These are phyloP conservation scores for Benincasa hispida DNA, from an alignment of 306 rosid species.

Conservation along the genomic window DNA sequence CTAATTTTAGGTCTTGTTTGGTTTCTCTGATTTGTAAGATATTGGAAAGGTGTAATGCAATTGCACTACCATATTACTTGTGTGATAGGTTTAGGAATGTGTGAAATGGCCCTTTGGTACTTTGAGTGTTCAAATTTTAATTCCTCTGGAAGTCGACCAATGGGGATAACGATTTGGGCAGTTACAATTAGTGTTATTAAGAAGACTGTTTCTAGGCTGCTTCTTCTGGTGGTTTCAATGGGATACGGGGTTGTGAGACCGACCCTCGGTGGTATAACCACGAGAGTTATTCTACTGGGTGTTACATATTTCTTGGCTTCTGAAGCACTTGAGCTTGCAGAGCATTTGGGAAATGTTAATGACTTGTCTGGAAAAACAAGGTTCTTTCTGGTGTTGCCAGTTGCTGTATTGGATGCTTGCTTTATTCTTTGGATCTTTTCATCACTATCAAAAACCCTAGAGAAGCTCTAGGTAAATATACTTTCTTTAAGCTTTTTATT, in stretches of 20 bases:
- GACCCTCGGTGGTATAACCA: conserved; percentile 61
- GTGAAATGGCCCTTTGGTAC: conserved; percentile 95
- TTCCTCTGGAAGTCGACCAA: conserved; percentile 75
- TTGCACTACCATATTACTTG: conserved; percentile 78
- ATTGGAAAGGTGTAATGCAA: conserved; percentile 73
- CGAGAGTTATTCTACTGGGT: conserved; percentile 51
- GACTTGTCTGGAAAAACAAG: conserved; percentile 73
- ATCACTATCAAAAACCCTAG: conserved; percentile 69
- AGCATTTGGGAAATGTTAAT: conserved; percentile 82
- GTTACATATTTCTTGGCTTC: conserved; percentile 55
- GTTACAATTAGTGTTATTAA: conserved; percentile 73
- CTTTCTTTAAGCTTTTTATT: not conserved
- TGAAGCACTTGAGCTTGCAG: conserved; percentile 79
- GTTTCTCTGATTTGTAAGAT: conserved; percentile 73
- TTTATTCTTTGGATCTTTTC: conserved; percentile 89
- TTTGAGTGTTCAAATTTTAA: conserved; percentile 83
- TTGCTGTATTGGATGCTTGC: conserved; percentile 68
- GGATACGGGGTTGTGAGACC: conserved; percentile 74
- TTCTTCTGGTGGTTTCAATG: conserved; percentile 84
- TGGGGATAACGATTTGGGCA: conserved; percentile 84
- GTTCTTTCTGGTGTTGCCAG: conserved; percentile 70
- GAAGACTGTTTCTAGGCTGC: conserved; percentile 78
- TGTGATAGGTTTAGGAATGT: conserved; percentile 87
- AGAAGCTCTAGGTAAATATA: conserved; percentile 69
- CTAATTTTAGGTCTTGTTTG: conserved; percentile 60